These are phyloP conservation scores for Cyclotella baltica DNA, from an alignment of 108 stramenopile species.

Conservation along the genomic window DNA sequence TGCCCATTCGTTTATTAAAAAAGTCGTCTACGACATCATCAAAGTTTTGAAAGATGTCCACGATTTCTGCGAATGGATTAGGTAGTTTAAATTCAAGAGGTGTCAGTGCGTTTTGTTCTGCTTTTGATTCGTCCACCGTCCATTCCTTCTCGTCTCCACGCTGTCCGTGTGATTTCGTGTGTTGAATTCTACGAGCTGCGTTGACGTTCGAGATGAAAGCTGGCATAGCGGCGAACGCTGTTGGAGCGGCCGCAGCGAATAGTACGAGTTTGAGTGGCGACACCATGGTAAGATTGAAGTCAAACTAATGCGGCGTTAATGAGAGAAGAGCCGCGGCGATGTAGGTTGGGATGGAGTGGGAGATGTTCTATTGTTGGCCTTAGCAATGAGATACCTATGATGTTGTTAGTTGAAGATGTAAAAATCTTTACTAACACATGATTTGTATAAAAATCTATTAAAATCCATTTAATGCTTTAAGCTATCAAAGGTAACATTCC, in stretches of 20 bases:
- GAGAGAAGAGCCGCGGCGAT: background rate
- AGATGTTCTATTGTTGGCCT: too few relatives aligned
- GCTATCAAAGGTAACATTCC: too few relatives aligned
- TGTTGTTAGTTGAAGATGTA: too few relatives aligned
- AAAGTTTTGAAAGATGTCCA: slow-evolving; percentile 56
- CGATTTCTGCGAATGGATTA: slow-evolving; percentile 42
- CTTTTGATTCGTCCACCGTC: slow-evolving; percentile 2
- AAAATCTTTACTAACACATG: too few relatives aligned
- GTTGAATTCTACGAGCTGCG: background rate
- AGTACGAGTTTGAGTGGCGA: slow-evolving; percentile 11
- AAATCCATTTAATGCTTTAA: too few relatives aligned
- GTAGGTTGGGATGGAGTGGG: too few relatives aligned
- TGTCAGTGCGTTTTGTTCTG: background rate
- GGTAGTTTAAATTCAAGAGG: slow-evolving; percentile 28
- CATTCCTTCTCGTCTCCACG: background rate
- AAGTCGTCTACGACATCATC: slow-evolving; percentile 88
- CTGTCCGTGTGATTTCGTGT: background rate
- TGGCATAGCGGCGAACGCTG: background rate
- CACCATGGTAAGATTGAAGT: slow-evolving; percentile 12
- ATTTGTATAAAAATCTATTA: too few relatives aligned
- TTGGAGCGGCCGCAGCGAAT: background rate
- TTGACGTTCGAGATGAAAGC: background rate
- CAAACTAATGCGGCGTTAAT: background rate
- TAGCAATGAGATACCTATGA: too few relatives aligned
- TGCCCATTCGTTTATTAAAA: slow-evolving; percentile 76